Evolutionary conservation across 2,329 filamentous ascomycete genomes (phyloP), one percentile per base, ranked within the genome.

Genomic region (Talaromyces islandicus): DNA sequence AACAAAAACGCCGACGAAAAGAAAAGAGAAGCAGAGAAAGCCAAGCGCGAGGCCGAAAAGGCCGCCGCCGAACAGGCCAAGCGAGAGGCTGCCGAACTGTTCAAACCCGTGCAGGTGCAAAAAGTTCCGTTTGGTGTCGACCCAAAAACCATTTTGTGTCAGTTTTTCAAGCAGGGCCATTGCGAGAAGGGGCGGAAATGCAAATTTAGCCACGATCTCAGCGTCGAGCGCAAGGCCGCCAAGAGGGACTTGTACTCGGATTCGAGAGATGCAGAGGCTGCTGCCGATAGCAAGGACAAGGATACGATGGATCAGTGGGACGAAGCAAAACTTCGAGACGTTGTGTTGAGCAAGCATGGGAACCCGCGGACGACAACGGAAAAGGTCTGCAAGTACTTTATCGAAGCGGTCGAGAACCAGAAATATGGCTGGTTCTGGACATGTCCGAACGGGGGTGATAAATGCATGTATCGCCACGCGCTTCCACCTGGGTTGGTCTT

Each of bases 341-440:
- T 99, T 38, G 91, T 99, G 25, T 69, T 95, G 73, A 95, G 90
- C 70, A 99, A 99, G 81, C 96, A 99, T 77, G 94, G 94, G 57
- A 99, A 99, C 77, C 94, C 96, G 62, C 87, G 88, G 73, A 96
- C 92, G 24, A 90, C 90, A 5, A 99, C 94, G 53, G 94, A 99
- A 73, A 99, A 97, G 79, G 94, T 99, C 66, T 99, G 94, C 90
- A 99, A 97, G 78, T 96, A 81, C 81, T 99, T 99, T 75, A 94
- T 97, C 73, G 88, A 92, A 67, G 94, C 94, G 27, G 94, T 99
- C 64, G 94, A 99, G 78, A 94, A 99, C 72, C 90, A 92, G 70
- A 99, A 97, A 78, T 99, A 99, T 70, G 94, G 94, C 64, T 99
- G 94, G 94, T 97, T 99, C 79, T 99, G 94, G 94, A 83, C 87